Evolutionary conservation across 345 rosid species (phyloP), one percentile per base, ranked within the genome.

Genomic region (Pugionium dolabratum): DNA sequence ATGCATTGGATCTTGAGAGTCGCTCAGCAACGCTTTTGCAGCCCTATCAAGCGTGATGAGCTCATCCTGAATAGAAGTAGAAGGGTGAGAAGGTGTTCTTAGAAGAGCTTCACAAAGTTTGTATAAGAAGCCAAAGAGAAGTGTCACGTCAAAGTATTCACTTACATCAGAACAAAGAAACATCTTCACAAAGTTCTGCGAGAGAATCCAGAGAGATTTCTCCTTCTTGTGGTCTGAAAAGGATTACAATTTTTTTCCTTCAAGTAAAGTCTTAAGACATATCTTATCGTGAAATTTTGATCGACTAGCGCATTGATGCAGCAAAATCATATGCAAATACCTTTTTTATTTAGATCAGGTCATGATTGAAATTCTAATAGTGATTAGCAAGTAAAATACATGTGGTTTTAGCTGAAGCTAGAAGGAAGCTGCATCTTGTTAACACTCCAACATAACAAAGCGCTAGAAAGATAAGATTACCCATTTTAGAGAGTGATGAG

Each of bases 121-220:
- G 11, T 29, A n/a, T 9, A 49, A 51, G 55, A 48, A 31, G 58
- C 42, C 6, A 49, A 73, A 28, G 31, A 58, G 66, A 61, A n/a
- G 34, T 34, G 8, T 9, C 36, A 45, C 28, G 27, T 44, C n/a
- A 6, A 45, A 4, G 27, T 2, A 7, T 42, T 65, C 26, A 62
- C 95, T 81, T 79, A 87, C 95, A 68, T 75, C 75, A 36, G 90
- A 85, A 60, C 88, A 87, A 57, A 90, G 90, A 79, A 87, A 85
- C 79, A 90, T 90, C 82, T 90, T 87, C 71, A 84, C 81, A 52
- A 87, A 87, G 75, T 86, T 90, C 80, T 86, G 90, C 1, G 95
- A 73, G 66, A 87, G 89, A 71, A 84, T 81, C 82, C 84, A 84
- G 18, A 90, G 74, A 50, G 95, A 87, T 71, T 84, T 90, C 70